Percentiles rank a stretch among this genome's conserved stretches.
phyloP scores from a whole-genome alignment of 371 early-diverging fungal species.

The Apophysomyces variabilis region DNA sequence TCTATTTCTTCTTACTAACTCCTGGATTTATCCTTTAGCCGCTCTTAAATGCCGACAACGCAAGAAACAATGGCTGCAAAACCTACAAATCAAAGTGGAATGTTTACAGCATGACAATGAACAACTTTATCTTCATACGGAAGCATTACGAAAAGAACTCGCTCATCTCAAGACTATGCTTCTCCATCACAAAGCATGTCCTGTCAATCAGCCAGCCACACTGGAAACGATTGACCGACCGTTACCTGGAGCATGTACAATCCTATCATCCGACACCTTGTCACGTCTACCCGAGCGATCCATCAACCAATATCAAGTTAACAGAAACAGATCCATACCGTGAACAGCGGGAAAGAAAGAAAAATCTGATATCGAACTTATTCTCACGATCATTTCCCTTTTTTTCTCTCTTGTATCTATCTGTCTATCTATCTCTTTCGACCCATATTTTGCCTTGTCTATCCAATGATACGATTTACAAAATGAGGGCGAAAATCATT shows the following conservation, averaged over 20 bases:
- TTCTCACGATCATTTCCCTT: too few species aligned
- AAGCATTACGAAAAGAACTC: constrained; percentile 52
- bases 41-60: constrained; percentile 74
- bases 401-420: too few species aligned
- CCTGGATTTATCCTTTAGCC: constrained; percentile 38
- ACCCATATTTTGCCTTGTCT: too few species aligned
- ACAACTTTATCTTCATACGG: constrained; percentile 44
- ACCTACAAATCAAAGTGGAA: constrained; percentile 63
- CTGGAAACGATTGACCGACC: background rate
- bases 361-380: too few species aligned
- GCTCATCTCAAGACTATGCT: constrained; percentile 52
- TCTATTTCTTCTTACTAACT: background rate
- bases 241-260: constrained; percentile 1
- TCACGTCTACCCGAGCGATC: background rate
- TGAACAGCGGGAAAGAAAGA: too few species aligned
- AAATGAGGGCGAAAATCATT: too few species aligned
- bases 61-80: constrained; percentile 64
- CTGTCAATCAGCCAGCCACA: constrained; percentile 35
- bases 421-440: too few species aligned
- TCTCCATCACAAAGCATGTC: constrained; percentile 59
- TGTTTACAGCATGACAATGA: constrained; percentile 56
- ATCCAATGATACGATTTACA: too few species aligned
- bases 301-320: background rate
- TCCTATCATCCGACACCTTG: background rate
- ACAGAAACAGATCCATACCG: background rate